These are phyloP conservation scores for Fomitopsis pinicola DNA, from an alignment of 1,284 basidiomycete genomes.

Conservation along the genomic window DNA sequence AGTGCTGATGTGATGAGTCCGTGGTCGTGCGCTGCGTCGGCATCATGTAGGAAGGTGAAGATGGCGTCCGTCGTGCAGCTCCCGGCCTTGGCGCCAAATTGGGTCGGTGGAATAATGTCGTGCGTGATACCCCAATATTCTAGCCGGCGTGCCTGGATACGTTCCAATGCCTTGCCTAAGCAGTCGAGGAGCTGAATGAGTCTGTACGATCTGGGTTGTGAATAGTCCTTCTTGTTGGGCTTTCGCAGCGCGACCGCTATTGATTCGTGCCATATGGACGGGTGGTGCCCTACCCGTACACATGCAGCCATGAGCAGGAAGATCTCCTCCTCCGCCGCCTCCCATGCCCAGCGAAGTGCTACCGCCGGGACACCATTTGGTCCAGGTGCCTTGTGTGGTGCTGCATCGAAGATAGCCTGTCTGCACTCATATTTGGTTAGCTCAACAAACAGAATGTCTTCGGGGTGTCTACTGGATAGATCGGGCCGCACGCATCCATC, in stretches of 20 bases:
- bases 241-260: background rate
- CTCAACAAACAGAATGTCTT: background rate
- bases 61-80: slow-evolving; percentile 8
- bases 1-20: slow-evolving; percentile 1
- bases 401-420: background rate
- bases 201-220: background rate
- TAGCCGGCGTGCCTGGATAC: slow-evolving; percentile 21
- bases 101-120: background rate
- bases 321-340: background rate
- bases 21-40: slow-evolving; percentile 1
- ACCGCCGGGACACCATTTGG: background rate
- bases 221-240: background rate
- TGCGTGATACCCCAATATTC: background rate
- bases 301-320: background rate
- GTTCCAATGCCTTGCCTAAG: background rate
- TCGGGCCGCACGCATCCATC: background rate
- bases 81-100: background rate
- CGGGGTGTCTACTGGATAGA: background rate
- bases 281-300: background rate
- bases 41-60: slow-evolving; percentile 5
- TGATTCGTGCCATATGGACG: background rate
- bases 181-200: background rate
- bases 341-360: background rate
- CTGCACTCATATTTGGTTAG: background rate
- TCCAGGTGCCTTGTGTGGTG: background rate